Base-by-base conservation (phyloP, 2,329 filamentous ascomycete species). In the Aspergillus sp. region DNA sequence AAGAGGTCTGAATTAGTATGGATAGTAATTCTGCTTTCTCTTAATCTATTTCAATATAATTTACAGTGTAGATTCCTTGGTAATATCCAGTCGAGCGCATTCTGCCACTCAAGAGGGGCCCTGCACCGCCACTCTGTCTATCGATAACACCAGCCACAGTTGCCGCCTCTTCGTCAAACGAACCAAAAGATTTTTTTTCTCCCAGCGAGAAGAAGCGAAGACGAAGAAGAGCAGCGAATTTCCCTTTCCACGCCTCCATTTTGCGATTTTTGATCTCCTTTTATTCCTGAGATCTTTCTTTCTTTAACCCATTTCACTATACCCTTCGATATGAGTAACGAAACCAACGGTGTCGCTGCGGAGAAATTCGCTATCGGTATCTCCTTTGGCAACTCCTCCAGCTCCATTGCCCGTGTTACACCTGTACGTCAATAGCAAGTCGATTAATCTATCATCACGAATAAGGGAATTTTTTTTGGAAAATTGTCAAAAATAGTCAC, bases 381-480 rank as follows among this genome's bases (percentile, higher is more conserved):
- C 66, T 87, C 90, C 56, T 96, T 97, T 77, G 93, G 93, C 73
- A 98, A 97, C 77, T 90, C 90, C 50, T 95, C 95, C 83, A 94
- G 89, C 75, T 96, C 90, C 48, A 96, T 98, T 72, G 91, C 91
- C 59, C 90, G 84, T 67, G 95, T 90, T 37, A 81, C 85, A 50
- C 70, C 70, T 50, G 78, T 81, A 69, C 52, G 75, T 60, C 38
- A 27, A 30, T 8, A 28, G 7, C n/a, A 33, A 27, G 7, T n/a
- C 8, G 31, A 8, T n/a, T n/a, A 8, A 32, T 32, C 4, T 32
- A 32, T 32, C 8, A 8, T 32, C 31, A 2, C 8, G 31, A 32
- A n/a, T n/a, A 3, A 32, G 8, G 8, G 31, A n/a, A 9, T 9
- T 32, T 9, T 32, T 9, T 19, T 19, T 19, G 19, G 19, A 4